Evolutionary conservation across 2,329 filamentous ascomycete species (phyloP).

Genomic region (Paraphaeosphaeria minitans): DNA sequence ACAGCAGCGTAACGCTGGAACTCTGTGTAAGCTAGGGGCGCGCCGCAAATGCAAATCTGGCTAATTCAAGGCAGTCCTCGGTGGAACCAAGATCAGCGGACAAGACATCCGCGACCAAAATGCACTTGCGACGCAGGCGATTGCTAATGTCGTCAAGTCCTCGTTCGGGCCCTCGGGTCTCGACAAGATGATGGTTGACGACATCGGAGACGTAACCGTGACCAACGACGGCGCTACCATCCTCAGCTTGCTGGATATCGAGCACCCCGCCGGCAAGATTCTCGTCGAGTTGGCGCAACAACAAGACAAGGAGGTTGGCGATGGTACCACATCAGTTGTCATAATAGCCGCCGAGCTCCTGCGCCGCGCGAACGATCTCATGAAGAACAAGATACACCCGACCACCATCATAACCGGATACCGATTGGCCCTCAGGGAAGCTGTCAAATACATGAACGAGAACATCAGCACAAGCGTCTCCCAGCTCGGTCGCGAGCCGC

Average conservation of each 20-base stretch:
- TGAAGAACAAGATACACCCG: slow-evolving; percentile 99
- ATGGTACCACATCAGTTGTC: slow-evolving; percentile 97
- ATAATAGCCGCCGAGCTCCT: slow-evolving; percentile 96
- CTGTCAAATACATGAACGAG: slow-evolving; percentile 98
- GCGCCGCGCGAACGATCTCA: slow-evolving; percentile 91
- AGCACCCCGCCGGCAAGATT: slow-evolving; percentile 98
- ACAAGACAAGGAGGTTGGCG: slow-evolving; percentile 98
- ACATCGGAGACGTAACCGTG: slow-evolving; percentile 98
- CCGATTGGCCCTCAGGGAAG: slow-evolving; percentile 90
- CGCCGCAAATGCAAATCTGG: slow-evolving; percentile 5
- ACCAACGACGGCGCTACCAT: slow-evolving; percentile 99
- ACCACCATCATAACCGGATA: slow-evolving; percentile 99
- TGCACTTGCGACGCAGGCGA: slow-evolving; percentile 93
- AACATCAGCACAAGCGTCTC: slow-evolving; percentile 97
- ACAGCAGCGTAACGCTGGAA: slow-evolving; percentile 88
- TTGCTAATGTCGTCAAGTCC: slow-evolving; percentile 98
- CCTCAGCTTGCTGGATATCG: slow-evolving; percentile 90
- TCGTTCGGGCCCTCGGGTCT: slow-evolving; percentile 96
- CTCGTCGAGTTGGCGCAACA: slow-evolving; percentile 96
- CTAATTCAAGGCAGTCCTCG: slow-evolving; percentile 68
- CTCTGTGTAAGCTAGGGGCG: slow-evolving; percentile 69
- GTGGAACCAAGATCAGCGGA: slow-evolving; percentile 96
- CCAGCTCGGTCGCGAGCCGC: slow-evolving; percentile 83
- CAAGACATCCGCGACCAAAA: slow-evolving; percentile 97
- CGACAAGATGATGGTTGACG: slow-evolving; percentile 99